These are phyloP conservation scores for Amborella trichopoda DNA, from an alignment of 164 flowering plant species.

Conservation along the genomic window DNA sequence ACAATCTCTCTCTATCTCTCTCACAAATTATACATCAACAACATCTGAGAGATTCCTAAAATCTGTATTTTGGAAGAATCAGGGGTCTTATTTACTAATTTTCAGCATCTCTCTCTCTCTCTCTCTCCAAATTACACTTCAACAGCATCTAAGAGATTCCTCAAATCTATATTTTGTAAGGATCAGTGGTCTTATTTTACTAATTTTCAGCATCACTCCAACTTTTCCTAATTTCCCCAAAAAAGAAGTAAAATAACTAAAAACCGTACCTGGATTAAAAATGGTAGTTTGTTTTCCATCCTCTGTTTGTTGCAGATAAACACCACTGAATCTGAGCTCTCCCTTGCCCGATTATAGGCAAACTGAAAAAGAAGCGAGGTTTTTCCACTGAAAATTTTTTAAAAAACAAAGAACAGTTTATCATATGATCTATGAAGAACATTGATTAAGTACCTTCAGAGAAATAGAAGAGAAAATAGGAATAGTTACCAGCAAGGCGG, in stretches of 20 bases:
- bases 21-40: no score
- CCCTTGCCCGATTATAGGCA: conserved; percentile 42
- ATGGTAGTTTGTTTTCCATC: conserved; percentile 62
- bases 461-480: conserved; percentile 4
- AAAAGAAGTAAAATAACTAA: no score
- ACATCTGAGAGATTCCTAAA: no score
- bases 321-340: conserved; percentile 21
- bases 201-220: background rate
- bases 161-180: background rate
- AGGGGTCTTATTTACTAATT: no score
- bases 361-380: conserved; percentile 83
- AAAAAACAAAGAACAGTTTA: background rate
- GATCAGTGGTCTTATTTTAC: background rate
- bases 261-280: conserved; percentile 45
- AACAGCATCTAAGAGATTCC: no score
- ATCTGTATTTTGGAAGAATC: no score
- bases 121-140: no score
- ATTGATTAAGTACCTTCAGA: background rate
- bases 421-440: background rate
- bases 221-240: no score
- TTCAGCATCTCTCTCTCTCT: no score
- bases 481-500: conserved; percentile 58
- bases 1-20: no score
- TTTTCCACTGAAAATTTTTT: conserved; percentile 44
- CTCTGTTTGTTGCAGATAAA: conserved; percentile 60